A percentile compares a stretch with the other conserved stretches of the same genome.
These are phyloP conservation scores for Cyberlindnera euphorbiiphila DNA, from an alignment of 805 yeast genomes.

Conservation along the genomic window DNA sequence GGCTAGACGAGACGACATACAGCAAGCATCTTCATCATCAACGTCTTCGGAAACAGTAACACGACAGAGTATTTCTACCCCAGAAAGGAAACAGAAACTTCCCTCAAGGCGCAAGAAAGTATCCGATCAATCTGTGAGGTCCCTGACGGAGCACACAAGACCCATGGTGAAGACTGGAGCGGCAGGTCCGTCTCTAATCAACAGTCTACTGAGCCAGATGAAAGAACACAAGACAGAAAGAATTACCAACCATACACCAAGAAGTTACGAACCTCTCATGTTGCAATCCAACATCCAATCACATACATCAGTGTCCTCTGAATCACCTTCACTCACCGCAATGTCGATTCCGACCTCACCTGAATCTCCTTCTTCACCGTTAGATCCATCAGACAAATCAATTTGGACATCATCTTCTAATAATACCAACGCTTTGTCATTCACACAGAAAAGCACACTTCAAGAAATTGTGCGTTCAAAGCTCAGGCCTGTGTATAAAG, in stretches of 20 bases:
- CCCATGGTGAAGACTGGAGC: too few species aligned
- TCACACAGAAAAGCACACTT: slow-evolving; percentile 49
- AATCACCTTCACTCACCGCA: slow-evolving; percentile 11
- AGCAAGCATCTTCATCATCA: not conserved
- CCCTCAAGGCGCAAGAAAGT: slow-evolving; percentile 19
- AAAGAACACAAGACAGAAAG: slow-evolving; percentile 13
- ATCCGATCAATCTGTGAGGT: too few species aligned
- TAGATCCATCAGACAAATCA: slow-evolving; percentile 8
- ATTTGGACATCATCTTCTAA: slow-evolving; percentile 7
- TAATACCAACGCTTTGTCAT: slow-evolving; percentile 14
- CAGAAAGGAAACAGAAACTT: slow-evolving; percentile 17
- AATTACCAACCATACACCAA: not conserved
- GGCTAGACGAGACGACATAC: slow-evolving; percentile 9
- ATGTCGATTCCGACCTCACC: slow-evolving; percentile 14
- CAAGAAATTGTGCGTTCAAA: slow-evolving; percentile 55
- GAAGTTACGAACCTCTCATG: slow-evolving; percentile 1
- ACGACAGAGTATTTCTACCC: not conserved
- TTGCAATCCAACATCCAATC: slow-evolving; percentile 1
- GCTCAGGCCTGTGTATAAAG: slow-evolving; percentile 45
- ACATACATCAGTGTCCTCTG: slow-evolving; percentile 1
- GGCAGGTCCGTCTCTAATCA: slow-evolving; percentile 17
- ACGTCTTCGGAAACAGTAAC: not conserved
- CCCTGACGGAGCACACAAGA: too few species aligned
- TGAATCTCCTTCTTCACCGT: slow-evolving; percentile 11
- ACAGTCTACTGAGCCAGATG: slow-evolving; percentile 20